Conservation (phyloP, 2,329 filamentous ascomycete species). For the Pestalotiopsis fici region DNA sequence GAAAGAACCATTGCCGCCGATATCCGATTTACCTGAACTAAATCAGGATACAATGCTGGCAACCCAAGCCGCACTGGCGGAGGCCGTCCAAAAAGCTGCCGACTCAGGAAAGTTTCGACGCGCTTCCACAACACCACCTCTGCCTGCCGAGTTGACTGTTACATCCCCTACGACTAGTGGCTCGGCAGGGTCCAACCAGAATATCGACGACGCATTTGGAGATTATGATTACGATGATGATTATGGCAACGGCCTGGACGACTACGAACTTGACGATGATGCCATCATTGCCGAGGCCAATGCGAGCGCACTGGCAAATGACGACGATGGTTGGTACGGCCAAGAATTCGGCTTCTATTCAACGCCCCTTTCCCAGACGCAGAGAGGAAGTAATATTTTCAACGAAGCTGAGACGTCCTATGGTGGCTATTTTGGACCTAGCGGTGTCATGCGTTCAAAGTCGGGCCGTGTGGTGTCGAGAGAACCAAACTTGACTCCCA, state of each 20-base stretch:
- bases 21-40: slow-evolving; percentile 10
- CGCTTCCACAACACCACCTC: slow-evolving; percentile 44
- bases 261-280: slow-evolving; percentile 77
- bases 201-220: slow-evolving; percentile 36
- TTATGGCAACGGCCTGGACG: slow-evolving; percentile 48
- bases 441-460: slow-evolving; percentile 67
- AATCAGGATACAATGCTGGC: slow-evolving; percentile 48
- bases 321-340: slow-evolving; percentile 92
- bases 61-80: slow-evolving; percentile 83
- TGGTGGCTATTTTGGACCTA: slow-evolving; percentile 87
- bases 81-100: slow-evolving; percentile 76
- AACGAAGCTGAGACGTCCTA: slow-evolving; percentile 50
- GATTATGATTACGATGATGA: slow-evolving; percentile 70
- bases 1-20: slow-evolving; percentile 18
- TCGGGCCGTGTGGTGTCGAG: slow-evolving; percentile 75
- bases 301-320: slow-evolving; percentile 87
- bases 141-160: slow-evolving; percentile 33
- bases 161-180: slow-evolving; percentile 31
- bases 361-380: slow-evolving; percentile 40
- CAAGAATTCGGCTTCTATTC: slow-evolving; percentile 97
- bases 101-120: slow-evolving; percentile 75
- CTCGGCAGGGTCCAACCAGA: slow-evolving; percentile 22
- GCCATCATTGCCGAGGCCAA: slow-evolving; percentile 94
- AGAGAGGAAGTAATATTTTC: slow-evolving; percentile 22
- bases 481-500: slow-evolving; percentile 92